Conservation (phyloP, 1,284 basidiomycete genomes). For the Cryptococcus amylolentus region DNA sequence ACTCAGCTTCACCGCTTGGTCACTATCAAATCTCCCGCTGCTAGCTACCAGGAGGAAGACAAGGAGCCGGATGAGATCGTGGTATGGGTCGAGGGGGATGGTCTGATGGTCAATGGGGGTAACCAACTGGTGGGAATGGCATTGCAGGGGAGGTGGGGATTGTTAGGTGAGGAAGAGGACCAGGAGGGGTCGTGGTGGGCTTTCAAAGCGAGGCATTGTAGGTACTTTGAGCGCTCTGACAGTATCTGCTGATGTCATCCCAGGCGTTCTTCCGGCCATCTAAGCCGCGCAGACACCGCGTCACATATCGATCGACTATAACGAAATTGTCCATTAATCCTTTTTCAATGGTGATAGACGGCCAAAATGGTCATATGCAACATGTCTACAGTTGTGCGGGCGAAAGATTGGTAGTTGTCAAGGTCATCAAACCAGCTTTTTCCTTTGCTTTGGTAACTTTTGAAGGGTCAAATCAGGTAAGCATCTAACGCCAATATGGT, state of each 20-base stretch:
- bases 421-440: too few species aligned
- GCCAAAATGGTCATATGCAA: not conserved
- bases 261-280: too few species aligned
- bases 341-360: not conserved
- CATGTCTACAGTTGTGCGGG: not conserved
- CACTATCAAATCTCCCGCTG: slow-evolving; percentile 27
- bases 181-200: slow-evolving; percentile 30
- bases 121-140: slow-evolving; percentile 26
- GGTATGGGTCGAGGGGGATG: slow-evolving; percentile 25
- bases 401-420: too few species aligned
- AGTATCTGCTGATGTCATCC: too few species aligned
- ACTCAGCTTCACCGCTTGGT: slow-evolving; percentile 18
- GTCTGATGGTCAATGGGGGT: not conserved
- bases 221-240: slow-evolving; percentile 3
- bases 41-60: slow-evolving; percentile 22
- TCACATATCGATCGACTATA: too few species aligned
- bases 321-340: too few species aligned
- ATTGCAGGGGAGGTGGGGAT: slow-evolving; percentile 39
- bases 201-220: slow-evolving; percentile 40
- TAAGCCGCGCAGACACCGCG: too few species aligned
- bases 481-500: not conserved
- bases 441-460: too few species aligned
- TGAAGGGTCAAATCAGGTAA: too few species aligned
- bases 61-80: slow-evolving; percentile 22
- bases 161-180: slow-evolving; percentile 20